Percentiles rank a stretch among this genome's conserved stretches.
These are phyloP conservation scores for Trypanosoma platydactyli DNA, from an alignment of 208 protist species.

Conservation along the genomic window DNA sequence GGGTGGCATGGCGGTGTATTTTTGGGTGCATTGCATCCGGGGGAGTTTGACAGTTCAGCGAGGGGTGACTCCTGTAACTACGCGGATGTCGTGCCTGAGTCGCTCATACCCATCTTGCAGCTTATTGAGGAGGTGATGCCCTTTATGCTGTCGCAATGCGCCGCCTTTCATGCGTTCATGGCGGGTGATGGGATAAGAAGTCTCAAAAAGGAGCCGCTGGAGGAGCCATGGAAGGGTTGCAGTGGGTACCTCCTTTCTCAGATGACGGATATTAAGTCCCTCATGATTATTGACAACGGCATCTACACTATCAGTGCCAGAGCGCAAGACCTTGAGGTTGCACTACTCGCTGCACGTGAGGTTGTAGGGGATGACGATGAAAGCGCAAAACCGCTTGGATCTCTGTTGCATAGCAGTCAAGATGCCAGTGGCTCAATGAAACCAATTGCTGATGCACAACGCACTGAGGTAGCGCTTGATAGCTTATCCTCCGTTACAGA, in stretches of 20 bases:
- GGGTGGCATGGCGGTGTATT: constrained; percentile 59
- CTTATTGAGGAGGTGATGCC: constrained; percentile 84
- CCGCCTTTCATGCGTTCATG: constrained; percentile 78
- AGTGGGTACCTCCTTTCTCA: constrained; percentile 74
- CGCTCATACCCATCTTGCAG: constrained; percentile 55
- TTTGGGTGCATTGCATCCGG: constrained; percentile 15
- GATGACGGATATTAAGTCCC: constrained; percentile 62
- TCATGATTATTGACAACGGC: constrained; percentile 87
- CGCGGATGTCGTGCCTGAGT: constrained; percentile 75
- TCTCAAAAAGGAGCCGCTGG: constrained; percentile 51
- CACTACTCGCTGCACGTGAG: constrained; percentile 70
- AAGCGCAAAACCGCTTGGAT: background rate
- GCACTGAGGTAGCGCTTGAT: no score
- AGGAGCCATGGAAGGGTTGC: constrained; percentile 71
- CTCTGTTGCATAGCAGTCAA: background rate
- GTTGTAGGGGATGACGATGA: constrained; percentile 44
- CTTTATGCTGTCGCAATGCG: constrained; percentile 84
- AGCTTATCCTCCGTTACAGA: background rate
- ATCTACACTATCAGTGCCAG: constrained; percentile 59
- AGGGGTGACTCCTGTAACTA: constrained; percentile 25
- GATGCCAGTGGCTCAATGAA: background rate
- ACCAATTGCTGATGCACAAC: background rate
- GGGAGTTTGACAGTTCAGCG: background rate
- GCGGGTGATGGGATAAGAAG: constrained; percentile 59
- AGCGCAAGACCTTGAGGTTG: constrained; percentile 82